Conservation (phyloP, 805 yeast species). For the Ogataea siamensis region DNA sequence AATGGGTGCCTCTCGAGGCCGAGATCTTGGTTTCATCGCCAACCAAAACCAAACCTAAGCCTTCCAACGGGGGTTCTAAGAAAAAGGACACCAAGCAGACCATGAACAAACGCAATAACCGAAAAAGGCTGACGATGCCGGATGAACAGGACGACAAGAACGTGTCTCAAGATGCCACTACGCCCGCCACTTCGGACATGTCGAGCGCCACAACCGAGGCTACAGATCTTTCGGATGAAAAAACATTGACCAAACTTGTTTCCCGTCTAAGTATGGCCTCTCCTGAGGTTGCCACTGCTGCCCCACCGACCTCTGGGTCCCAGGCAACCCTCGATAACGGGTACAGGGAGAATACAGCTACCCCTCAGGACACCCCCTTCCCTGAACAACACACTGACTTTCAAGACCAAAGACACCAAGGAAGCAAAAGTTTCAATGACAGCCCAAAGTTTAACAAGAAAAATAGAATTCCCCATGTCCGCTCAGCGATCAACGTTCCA, state of each 20-base stretch:
- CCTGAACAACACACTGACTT: conserved; percentile 8
- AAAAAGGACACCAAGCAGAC: conserved; percentile 10
- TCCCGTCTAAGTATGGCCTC: conserved; percentile 6
- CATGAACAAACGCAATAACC: conserved; percentile 4
- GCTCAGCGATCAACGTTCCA: conserved; percentile 10
- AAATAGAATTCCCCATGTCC: conserved; percentile 13
- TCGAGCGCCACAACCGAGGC: conserved; percentile 15
- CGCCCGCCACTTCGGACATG: conserved; percentile 11
- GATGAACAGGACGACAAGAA: conserved; percentile 1
- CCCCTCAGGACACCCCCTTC: not conserved
- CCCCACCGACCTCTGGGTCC: conserved; percentile 17
- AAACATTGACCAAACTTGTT: conserved; percentile 7
- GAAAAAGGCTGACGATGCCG: conserved; percentile 1
- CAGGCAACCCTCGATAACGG: conserved; percentile 10
- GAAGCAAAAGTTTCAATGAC: conserved; percentile 10
- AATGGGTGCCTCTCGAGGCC: conserved; percentile 28
- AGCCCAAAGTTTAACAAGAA: conserved; percentile 12
- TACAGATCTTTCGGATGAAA: conserved; percentile 15
- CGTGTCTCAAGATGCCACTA: conserved; percentile 1
- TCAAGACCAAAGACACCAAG: conserved; percentile 5
- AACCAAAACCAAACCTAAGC: conserved; percentile 6
- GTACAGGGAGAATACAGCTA: not conserved
- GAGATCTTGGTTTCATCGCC: conserved; percentile 24
- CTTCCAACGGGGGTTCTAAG: conserved; percentile 3
- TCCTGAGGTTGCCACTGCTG: conserved; percentile 8